Evolutionary conservation across 352 stramenopile genomes (phyloP), one percentile per base, ranked within the genome.

Genomic region (Phytophthora gonapodyides): DNA sequence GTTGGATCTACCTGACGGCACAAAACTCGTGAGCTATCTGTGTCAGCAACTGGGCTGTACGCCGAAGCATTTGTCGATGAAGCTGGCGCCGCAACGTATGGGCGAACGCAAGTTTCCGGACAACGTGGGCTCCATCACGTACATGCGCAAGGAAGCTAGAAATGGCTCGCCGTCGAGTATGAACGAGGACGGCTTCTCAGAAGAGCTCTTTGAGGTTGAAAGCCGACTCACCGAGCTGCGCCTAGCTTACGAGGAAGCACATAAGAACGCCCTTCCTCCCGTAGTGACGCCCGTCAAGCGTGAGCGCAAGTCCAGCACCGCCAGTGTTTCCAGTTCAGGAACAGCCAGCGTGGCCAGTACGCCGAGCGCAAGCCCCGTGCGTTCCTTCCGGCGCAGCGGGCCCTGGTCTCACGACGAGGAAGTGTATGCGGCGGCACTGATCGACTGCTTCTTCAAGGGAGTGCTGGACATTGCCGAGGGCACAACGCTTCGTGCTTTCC

Each of bases 391-490:
- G 11, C 80, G 80, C 34, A 89, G 76, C 43, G 82, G 82, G 2
- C 75, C 80, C 3, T 91, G 82, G 82, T 88, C 73, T 3, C 75
- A 76, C 19, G 76, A 89, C 51, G 82, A 91, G 57, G 78, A 91
- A 58, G 68, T 85, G 35, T 91, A 87, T 53, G 76, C 83, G 4
- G 76, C 80, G 13, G 67, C 73, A 27, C 63, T 89, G 21, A 92
- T 88, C 42, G 79, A 88, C 46, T 76, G 52, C 27, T 89, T 90
- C 56, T 87, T 89, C 61, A 84, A 86, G 17, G 82, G 82, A 17
- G 57, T 78, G 34, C 67, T 91, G 27, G 69, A 85, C 47, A 69
- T 89, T 45, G 48, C 72, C 0, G 75, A 89, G 52, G 80, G 82
- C 51, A 89, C 80, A 40, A 91, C 80, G 19, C 71, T 91, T 41